phyloP scores from a whole-genome alignment of 306 rosid species.

The barrel medic (Medicago truncatula) region DNA sequence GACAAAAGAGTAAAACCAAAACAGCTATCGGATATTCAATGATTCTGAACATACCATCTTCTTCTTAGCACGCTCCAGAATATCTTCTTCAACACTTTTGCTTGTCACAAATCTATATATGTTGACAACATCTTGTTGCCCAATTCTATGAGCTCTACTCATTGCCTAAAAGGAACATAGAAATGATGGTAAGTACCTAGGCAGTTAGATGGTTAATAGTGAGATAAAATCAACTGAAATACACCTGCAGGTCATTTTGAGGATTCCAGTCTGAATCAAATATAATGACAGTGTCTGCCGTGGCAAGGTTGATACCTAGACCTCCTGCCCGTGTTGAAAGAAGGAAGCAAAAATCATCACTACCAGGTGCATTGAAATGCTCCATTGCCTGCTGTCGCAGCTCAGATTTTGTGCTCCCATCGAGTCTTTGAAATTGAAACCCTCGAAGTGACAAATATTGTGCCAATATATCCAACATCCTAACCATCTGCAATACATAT shows the following conservation, averaged over 20 bases:
- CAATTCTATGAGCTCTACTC: constrained; percentile 99
- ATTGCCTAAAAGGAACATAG: constrained; percentile 67
- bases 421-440: constrained; percentile 97
- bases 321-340: constrained; percentile 99
- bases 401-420: constrained; percentile 98
- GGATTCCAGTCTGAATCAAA: constrained; percentile 99
- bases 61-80: constrained; percentile 96
- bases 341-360: constrained; percentile 99
- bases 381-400: constrained; percentile 99
- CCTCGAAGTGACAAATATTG: constrained; percentile 93
- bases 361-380: constrained; percentile 97
- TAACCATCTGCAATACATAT: constrained; percentile 82
- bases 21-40: constrained; percentile 26
- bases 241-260: constrained; percentile 99
- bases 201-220: constrained; percentile 21
- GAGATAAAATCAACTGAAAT: constrained; percentile 21
- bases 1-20: neutral
- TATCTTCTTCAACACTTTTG: constrained; percentile 99
- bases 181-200: constrained; percentile 17
- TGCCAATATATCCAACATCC: constrained; percentile 95
- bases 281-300: constrained; percentile 98
- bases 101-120: constrained; percentile 97
- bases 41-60: constrained; percentile 73
- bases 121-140: constrained; percentile 98
- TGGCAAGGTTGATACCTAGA: constrained; percentile 97